These are phyloP conservation scores for Candida saitoana DNA, from an alignment of 805 yeast genomes.

Conservation along the genomic window DNA sequence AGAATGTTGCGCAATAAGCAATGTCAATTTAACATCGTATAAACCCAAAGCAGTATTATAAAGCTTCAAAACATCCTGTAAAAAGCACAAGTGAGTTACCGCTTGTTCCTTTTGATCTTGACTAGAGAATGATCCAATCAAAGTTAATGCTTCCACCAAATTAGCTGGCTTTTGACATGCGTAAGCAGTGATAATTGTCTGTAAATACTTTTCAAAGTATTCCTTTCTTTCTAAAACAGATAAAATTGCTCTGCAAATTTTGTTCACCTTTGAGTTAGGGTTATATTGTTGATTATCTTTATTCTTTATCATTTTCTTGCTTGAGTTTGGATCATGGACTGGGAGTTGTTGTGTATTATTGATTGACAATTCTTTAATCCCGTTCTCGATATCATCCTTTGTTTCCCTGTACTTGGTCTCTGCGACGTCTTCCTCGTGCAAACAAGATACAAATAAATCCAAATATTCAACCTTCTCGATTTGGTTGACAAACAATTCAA, in stretches of 20 bases:
- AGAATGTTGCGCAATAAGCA: constrained; percentile 89
- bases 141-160: constrained; percentile 63
- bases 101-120: constrained; percentile 49
- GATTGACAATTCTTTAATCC: constrained; percentile 8
- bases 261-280: constrained; percentile 59
- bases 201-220: constrained; percentile 57
- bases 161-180: constrained; percentile 91
- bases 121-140: constrained; percentile 52
- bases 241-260: constrained; percentile 69
- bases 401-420: constrained; percentile 81
- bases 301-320: constrained; percentile 35
- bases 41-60: constrained; percentile 77
- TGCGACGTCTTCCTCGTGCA: constrained; percentile 83
- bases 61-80: constrained; percentile 81
- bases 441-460: constrained; percentile 81
- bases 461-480: constrained; percentile 69
- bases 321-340: constrained; percentile 13
- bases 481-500: constrained; percentile 66
- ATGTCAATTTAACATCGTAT: constrained; percentile 76
- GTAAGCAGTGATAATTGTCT: constrained; percentile 81
- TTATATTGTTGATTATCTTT: constrained; percentile 31
- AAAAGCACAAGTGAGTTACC: constrained; percentile 81
- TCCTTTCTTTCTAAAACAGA: constrained; percentile 49
- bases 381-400: constrained; percentile 16
- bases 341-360: constrained; percentile 16